Conservation (phyloP, 2,329 filamentous ascomycete species). For the Aspergillus unguis region DNA sequence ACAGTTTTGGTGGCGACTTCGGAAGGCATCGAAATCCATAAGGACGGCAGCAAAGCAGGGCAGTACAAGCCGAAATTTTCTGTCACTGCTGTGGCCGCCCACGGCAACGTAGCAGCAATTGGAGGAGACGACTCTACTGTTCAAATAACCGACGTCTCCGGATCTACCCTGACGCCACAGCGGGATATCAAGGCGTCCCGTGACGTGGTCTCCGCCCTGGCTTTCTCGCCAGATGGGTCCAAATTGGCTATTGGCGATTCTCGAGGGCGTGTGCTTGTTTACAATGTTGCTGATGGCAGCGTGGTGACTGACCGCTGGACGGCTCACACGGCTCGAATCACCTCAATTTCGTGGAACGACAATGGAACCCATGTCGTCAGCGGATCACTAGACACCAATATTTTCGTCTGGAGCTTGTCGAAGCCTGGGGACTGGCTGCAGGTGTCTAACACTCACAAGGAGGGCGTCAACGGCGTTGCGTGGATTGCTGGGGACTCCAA, state of each 20-base stretch:
- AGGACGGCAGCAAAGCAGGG: slow-evolving; percentile 58
- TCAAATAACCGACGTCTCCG: slow-evolving; percentile 66
- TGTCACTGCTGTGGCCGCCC: slow-evolving; percentile 69
- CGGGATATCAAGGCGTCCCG: slow-evolving; percentile 65
- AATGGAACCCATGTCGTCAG: slow-evolving; percentile 75
- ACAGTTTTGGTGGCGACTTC: slow-evolving; percentile 58
- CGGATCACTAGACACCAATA: slow-evolving; percentile 83
- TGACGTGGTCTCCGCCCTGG: slow-evolving; percentile 70
- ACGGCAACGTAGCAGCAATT: slow-evolving; percentile 66
- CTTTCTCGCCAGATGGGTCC: slow-evolving; percentile 75
- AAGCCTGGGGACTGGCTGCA: slow-evolving; percentile 83
- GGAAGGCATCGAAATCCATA: slow-evolving; percentile 57
- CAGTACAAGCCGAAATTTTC: slow-evolving; percentile 60
- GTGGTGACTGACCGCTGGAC: slow-evolving; percentile 78
- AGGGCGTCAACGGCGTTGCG: slow-evolving; percentile 82
- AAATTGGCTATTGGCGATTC: slow-evolving; percentile 79
- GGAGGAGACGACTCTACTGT: slow-evolving; percentile 72
- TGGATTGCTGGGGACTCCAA: slow-evolving; percentile 68
- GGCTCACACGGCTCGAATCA: slow-evolving; percentile 66
- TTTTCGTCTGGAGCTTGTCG: slow-evolving; percentile 84
- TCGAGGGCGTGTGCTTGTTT: slow-evolving; percentile 83
- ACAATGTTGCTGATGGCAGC: slow-evolving; percentile 63
- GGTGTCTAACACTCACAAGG: slow-evolving; percentile 86
- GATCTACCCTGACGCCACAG: slow-evolving; percentile 51
- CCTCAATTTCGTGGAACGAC: slow-evolving; percentile 71